phyloP scores from a whole-genome alignment of 768 basidiomycete species.

The Cystobasidium onofrii region DNA sequence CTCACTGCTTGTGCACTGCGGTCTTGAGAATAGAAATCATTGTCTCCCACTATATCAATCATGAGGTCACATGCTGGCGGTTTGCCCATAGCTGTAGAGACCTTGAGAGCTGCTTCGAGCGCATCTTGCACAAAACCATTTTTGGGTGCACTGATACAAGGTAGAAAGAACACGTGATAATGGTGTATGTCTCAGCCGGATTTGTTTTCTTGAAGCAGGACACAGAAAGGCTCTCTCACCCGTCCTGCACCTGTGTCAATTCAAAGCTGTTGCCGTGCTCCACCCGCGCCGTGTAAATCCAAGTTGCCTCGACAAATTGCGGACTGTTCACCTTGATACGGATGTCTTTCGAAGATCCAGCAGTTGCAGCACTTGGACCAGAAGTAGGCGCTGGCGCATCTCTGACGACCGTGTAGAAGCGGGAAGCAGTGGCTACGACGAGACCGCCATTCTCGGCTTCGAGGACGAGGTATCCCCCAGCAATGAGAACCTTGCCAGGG shows the following conservation, averaged over 20 bases:
- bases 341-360: not conserved
- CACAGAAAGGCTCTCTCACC: not conserved
- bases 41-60: conserved; percentile 79
- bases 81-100: conserved; percentile 46
- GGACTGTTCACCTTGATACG: conserved; percentile 71
- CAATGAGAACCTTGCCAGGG: conserved; percentile 88
- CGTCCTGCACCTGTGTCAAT: conserved; percentile 24
- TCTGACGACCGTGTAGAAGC: conserved; percentile 77
- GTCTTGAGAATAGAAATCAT: conserved; percentile 95
- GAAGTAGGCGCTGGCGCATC: not conserved
- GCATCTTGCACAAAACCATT: conserved; percentile 94
- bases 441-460: conserved; percentile 75
- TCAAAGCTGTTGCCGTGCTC: conserved; percentile 6
- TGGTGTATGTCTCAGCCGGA: not conserved
- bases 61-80: conserved; percentile 54
- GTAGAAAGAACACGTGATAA: not conserved
- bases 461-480: conserved; percentile 94
- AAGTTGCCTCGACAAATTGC: conserved; percentile 73
- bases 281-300: conserved; percentile 58
- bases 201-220: too few species aligned
- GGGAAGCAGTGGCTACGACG: conserved; percentile 82
- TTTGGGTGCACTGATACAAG: not conserved
- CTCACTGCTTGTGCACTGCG: conserved; percentile 55
- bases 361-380: not conserved
- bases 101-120: conserved; percentile 50